phyloP scores from a whole-genome alignment of 2,329 filamentous ascomycete species.

The Hypoxylon sp. region DNA sequence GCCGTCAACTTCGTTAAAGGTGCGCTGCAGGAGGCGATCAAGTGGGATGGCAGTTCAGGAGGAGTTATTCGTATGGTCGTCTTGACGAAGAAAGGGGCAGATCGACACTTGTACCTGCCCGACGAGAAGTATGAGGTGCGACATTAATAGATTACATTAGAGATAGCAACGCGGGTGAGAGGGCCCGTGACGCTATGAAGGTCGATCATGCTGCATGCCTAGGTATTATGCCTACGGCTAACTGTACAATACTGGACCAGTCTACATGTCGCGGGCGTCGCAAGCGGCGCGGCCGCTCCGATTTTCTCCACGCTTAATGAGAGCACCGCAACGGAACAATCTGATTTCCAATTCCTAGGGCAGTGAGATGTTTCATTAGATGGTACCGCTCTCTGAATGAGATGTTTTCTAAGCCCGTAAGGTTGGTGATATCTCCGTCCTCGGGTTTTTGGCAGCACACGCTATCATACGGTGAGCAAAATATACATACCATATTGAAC shows the following conservation, averaged over 20 bases:
- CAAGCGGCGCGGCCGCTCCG: constrained; percentile 13
- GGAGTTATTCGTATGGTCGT: constrained; percentile 99
- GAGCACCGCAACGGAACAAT: constrained; percentile 27
- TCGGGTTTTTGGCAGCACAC: constrained; percentile 33
- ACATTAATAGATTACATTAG: constrained; percentile 68
- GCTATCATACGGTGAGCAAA: constrained; percentile 40
- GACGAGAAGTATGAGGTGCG: constrained; percentile 87
- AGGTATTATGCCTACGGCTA: constrained; percentile 18
- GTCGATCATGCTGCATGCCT: constrained; percentile 18
- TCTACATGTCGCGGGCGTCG: constrained; percentile 26
- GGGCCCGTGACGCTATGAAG: constrained; percentile 25
- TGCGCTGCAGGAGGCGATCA: constrained; percentile 93
- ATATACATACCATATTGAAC: constrained; percentile 27
- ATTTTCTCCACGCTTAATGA: constrained; percentile 30
- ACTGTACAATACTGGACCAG: constrained; percentile 46
- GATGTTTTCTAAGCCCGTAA: constrained; percentile 27
- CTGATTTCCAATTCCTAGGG: constrained; percentile 25
- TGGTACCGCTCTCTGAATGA: constrained; percentile 21
- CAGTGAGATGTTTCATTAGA: constrained; percentile 25
- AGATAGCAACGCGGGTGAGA: constrained; percentile 19
- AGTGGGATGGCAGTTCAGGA: constrained; percentile 98
- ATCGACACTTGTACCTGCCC: constrained; percentile 95
- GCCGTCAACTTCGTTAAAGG: constrained; percentile 95
- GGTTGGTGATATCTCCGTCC: constrained; percentile 27
- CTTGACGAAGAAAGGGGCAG: constrained; percentile 88